Conservation (phyloP, 164 flowering plant species). For the Tinospora cordifolia region DNA sequence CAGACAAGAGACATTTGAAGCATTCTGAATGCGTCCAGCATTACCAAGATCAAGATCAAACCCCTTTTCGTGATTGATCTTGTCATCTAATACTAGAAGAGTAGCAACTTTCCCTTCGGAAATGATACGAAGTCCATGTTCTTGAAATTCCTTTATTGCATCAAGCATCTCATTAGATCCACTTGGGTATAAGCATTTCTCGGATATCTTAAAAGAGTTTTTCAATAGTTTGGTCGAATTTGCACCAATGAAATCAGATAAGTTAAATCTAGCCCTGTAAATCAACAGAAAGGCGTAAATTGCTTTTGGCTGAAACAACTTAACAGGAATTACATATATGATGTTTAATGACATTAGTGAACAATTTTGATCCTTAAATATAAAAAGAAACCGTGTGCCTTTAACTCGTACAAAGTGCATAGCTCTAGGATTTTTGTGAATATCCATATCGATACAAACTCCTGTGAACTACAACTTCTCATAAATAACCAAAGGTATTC, state of each 20-base stretch:
- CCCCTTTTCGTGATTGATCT: slow-evolving; percentile 8
- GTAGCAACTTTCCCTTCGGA: slow-evolving; percentile 63
- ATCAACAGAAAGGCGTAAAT: slow-evolving; percentile 4
- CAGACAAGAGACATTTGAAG: slow-evolving; percentile 21
- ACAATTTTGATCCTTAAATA: too few species aligned
- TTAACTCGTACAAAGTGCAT: too few species aligned
- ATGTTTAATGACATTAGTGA: too few species aligned
- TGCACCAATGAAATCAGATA: slow-evolving; percentile 29
- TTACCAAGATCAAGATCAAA: slow-evolving; percentile 15
- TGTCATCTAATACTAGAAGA: slow-evolving; percentile 35
- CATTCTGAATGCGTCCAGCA: slow-evolving; percentile 22
- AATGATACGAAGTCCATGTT: slow-evolving; percentile 35
- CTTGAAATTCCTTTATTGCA: slow-evolving; percentile 16
- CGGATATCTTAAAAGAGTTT: slow-evolving; percentile 31
- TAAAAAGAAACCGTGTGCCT: too few species aligned
- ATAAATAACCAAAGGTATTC: too few species aligned
- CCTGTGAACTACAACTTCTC: too few species aligned
- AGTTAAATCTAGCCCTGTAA: slow-evolving; percentile 33
- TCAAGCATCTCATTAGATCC: slow-evolving; percentile 24
- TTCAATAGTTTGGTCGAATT: slow-evolving; percentile 21
- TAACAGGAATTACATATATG: too few species aligned
- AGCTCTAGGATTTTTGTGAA: too few species aligned
- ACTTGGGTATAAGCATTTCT: slow-evolving; percentile 16
- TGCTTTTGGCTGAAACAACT: neutral
- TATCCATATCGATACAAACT: too few species aligned